Base-by-base conservation (phyloP, 2,329 filamentous ascomycete species). In the Colletotrichum shisoi region DNA sequence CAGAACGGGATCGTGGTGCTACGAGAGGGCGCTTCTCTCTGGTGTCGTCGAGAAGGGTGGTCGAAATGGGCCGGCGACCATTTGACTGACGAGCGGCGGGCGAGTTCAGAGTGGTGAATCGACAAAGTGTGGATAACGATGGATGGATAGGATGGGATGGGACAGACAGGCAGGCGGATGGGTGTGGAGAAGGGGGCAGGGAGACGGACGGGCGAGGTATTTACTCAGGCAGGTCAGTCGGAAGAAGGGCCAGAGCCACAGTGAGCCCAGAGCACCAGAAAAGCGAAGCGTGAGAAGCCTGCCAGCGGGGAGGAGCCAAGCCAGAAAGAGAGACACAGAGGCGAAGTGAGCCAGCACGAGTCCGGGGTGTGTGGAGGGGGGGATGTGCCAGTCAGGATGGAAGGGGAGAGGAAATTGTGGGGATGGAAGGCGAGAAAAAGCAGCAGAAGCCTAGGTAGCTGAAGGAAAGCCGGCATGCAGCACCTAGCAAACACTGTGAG, bases 371-470 rank as follows among this genome's bases (percentile, higher is more conserved):
- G 39, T 63, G 59, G 13, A 60, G 31, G 57, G 69, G 63, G 59
- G 67, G 51, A 69, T 70, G 68, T 69, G 70, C 71, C 64, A 69
- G 57, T 65, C 46, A 68, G 62, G 62, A 24, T 39, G 45, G 24
- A 48, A 48, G 51, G 57, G 37, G 21, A 56, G 27, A 37, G 69
- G 67, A 63, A 70, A 70, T 64, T 64, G 70, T 74, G 71, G 71
- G 71, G 72, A 71, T 69, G 71, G 62, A 71, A 72, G 74, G 72
- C 73, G 71, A 72, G 70, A 66, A 69, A 34, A 69, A 67, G 68
- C 68, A 69, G 70, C 68, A 57, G 53, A 34, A 45, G 21, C n/a
- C n/a, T n/a, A 40, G n/a, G n/a, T n/a, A n/a, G 51, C 52, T 45
- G 39, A 24, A 34, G 46, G 19, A 39, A 27, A 46, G 31, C 31